Base-by-base conservation (phyloP, 2,329 filamentous ascomycete genomes). In the Hansfordia pulvinata region DNA sequence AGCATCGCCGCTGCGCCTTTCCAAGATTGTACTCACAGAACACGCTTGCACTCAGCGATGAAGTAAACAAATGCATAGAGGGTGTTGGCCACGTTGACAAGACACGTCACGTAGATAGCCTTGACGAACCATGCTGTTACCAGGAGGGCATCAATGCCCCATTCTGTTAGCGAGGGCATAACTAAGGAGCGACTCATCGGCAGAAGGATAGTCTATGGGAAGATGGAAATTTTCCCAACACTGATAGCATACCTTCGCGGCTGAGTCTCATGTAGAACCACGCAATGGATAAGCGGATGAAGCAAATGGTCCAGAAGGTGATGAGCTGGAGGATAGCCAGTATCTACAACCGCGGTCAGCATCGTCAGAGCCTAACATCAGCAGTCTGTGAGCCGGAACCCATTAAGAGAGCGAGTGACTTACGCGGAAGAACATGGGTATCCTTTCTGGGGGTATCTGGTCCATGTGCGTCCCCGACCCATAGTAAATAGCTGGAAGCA, bases 261-360 rank as follows among this genome's bases (percentile, higher is more conserved):
- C 35, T 37, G 10, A 54, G 38, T n/a, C 50, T 44, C 8, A 44
- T 42, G 9, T 54, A 32, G 30, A 54, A 52, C 6, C 46, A 43
- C 7, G 49, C 37, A 17, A 55, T 49, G 3, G 49, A 41, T 10
- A 53, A 27, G 23, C 50, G 39, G 14, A 53, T 42, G 4, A 48
- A 30, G 10, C 46, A 49, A 2, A 49, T 40, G 3, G 34, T 38
- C 30, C 47, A 39, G 28, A 54, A 47, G 32, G 48, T 47, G 16
- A 49, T 16, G 10, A 46, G 31, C 7, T 28, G 37, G 23, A 41
- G 39, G 19, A 33, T 35, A 6, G 20, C 18, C 6, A 44, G 13
- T 13, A 28, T 37, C 32, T 36, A 35, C 19, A n/a, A n/a, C n/a
- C n/a, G n/a, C n/a, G 7, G 29, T 38, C 25, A 41, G 39, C 17